Conservation (phyloP, 2,329 filamentous ascomycete genomes). For the Monosporascus sp. region DNA sequence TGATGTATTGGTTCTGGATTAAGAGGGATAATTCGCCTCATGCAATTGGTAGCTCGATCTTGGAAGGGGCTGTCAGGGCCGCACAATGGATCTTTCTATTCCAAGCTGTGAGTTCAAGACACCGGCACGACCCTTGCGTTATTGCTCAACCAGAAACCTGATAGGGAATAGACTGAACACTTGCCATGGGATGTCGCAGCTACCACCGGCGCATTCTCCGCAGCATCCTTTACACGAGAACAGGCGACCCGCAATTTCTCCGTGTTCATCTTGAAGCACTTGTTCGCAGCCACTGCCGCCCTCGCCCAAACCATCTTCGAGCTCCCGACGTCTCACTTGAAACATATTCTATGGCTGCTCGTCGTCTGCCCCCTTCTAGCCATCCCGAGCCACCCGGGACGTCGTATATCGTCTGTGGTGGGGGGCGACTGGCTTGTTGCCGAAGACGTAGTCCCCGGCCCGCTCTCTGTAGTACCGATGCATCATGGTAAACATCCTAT, state of each 20-base stretch:
- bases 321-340: neutral
- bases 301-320: neutral
- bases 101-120: neutral
- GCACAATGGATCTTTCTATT: neutral
- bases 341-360: neutral
- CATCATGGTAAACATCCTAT: constrained; percentile 28
- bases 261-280: neutral
- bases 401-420: neutral
- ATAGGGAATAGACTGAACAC: neutral
- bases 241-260: neutral
- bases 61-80: neutral
- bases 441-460: neutral
- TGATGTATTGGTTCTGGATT: neutral
- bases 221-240: neutral
- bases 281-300: neutral
- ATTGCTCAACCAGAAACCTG: neutral
- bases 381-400: neutral
- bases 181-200: neutral
- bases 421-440: neutral
- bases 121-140: neutral
- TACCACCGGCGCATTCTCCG: neutral
- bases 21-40: neutral
- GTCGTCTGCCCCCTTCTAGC: neutral
- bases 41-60: neutral
- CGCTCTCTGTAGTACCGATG: neutral